Evolutionary conservation across 164 flowering plant genomes (phyloP).

Genomic region (Nymphaea thermarum): DNA sequence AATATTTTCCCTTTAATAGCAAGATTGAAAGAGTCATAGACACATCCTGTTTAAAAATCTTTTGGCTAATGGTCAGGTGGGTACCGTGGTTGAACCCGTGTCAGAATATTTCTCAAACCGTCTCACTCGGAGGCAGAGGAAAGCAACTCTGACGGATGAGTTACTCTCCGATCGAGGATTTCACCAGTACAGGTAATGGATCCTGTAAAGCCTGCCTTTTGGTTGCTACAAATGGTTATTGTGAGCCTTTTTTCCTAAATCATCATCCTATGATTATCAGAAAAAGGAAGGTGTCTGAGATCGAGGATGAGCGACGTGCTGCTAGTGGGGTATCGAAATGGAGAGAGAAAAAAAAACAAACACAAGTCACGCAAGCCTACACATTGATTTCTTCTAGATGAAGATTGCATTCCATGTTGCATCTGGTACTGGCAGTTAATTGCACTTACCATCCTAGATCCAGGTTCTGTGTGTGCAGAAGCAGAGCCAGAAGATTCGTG

Average conservation of each 20-base stretch:
- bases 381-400: too few species aligned
- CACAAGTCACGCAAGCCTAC: neutral
- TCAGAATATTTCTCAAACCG: constrained; percentile 62
- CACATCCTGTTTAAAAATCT: neutral
- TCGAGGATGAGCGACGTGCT: constrained; percentile 43
- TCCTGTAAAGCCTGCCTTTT: neutral
- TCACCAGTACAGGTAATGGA: constrained; percentile 45
- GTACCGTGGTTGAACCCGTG: constrained; percentile 65
- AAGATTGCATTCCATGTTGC: too few species aligned
- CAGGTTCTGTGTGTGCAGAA: too few species aligned
- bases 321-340: constrained; percentile 6
- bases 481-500: too few species aligned
- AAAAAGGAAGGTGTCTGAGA: constrained; percentile 74
- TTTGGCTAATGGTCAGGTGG: constrained; percentile 36
- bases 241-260: neutral
- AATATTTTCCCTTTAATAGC: too few species aligned
- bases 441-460: too few species aligned
- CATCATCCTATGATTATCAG: constrained; percentile 16
- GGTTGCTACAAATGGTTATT: neutral
- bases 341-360: neutral
- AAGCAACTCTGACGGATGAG: constrained; percentile 72
- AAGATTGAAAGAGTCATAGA: too few species aligned
- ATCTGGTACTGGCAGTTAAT: too few species aligned
- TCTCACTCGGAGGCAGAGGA: constrained; percentile 84
- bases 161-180: constrained; percentile 51